Evolutionary conservation across 805 yeast genomes (phyloP), one percentile per base, ranked within the genome.

Genomic region (Debaryomyces prosopidis): DNA sequence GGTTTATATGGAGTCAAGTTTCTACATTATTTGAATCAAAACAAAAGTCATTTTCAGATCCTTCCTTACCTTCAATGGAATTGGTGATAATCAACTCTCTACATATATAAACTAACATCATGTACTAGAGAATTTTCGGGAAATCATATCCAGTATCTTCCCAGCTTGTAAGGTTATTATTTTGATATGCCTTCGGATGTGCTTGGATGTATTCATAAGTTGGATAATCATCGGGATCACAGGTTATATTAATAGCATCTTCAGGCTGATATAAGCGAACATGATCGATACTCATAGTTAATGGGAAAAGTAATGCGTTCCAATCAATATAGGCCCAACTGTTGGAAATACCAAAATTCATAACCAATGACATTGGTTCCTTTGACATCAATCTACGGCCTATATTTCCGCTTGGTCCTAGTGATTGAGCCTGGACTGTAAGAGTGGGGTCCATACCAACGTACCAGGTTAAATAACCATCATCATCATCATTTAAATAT

Each of bases 81-180:
- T n/a, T n/a, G n/a, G n/a, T n/a, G n/a, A n/a, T n/a, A n/a, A n/a
- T n/a, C n/a, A n/a, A n/a, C n/a, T n/a, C n/a, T n/a, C n/a, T n/a
- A n/a, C n/a, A n/a, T n/a, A n/a, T n/a, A n/a, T n/a, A 4, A 10
- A 23, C 35, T 50, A 50, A 45, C 45, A 82, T 52, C 71, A 45
- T 83, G 80, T 16, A 80, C 77, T 44, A 86, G 60, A 11, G 54
- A 65, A 62, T 85, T 85, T 56, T 79, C 80, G 15, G 96, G 96
- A 59, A 65, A 3, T 64, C 47, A 62, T 83, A 72, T 3, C 76
- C 77, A 0, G 75, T 76, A 28, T 42, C 47, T 38, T 58, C 50
- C 75, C 76, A 73, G 9, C 65, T 48, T 3, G 76, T 71, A 27
- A 57, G 48, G 47, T 71, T 70, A 11, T 53, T 48, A 47, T 72